These are phyloP conservation scores for Ceratocystis papillata DNA, from an alignment of 2,329 filamentous ascomycete genomes.

Conservation along the genomic window DNA sequence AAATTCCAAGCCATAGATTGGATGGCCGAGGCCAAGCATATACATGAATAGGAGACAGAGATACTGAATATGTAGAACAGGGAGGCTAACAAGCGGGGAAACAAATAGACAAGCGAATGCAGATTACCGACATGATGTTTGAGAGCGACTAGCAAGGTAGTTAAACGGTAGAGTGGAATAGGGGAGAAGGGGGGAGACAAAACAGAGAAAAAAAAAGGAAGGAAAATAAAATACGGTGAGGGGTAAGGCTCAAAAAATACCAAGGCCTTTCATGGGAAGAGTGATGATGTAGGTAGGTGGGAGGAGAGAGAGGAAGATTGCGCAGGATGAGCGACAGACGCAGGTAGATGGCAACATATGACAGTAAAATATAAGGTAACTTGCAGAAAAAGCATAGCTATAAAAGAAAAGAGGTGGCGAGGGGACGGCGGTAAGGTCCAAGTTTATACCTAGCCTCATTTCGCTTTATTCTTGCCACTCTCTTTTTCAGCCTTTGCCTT, in stretches of 20 bases:
- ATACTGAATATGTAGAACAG: neutral
- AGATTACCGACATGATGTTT: conserved; percentile 6
- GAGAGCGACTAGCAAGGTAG: conserved; percentile 12
- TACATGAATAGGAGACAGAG: neutral
- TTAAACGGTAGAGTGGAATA: neutral
- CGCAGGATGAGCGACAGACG: conserved; percentile 10
- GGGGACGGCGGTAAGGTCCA: neutral
- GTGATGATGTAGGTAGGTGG: neutral
- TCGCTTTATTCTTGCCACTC: conserved; percentile 2
- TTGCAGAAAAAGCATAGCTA: conserved; percentile 12
- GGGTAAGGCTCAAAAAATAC: neutral
- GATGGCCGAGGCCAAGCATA: neutral
- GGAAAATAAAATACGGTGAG: too few species aligned
- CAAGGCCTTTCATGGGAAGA: neutral
- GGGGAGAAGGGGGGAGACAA: neutral
- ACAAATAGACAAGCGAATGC: neutral
- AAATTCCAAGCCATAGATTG: neutral
- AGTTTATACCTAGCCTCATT: neutral
- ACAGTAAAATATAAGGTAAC: neutral
- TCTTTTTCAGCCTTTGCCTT: conserved; percentile 2
- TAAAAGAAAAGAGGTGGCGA: conserved; percentile 19
- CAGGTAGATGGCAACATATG: conserved; percentile 14
- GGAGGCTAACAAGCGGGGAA: neutral
- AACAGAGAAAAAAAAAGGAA: neutral
- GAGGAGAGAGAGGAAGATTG: conserved; percentile 19